Evolutionary conservation across 139 green algal genomes (phyloP), one percentile per base, ranked within the genome.

Genomic region (Medakamo hakoo): DNA sequence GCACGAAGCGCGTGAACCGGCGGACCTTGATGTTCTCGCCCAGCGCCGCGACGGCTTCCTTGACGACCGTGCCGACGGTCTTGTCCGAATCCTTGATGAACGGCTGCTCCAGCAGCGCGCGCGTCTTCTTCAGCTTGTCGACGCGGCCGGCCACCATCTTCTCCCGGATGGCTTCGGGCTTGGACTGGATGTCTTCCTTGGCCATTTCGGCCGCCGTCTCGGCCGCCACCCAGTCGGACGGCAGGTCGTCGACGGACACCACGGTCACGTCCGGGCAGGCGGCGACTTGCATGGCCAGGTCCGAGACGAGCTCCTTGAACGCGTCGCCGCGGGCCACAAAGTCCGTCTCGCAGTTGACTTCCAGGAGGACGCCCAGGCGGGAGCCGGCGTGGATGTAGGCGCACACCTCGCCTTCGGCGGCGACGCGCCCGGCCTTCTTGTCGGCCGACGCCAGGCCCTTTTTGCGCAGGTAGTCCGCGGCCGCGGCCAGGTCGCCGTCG

Each of bases 301-400:
- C 79, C 30, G 68, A 32, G 4, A 78, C 79, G 25, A 97, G 74
- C 56, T 77, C 63, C 63, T 89, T 79, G 82, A 97, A 97, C 63
- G 80, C 82, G 30, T 95, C 88, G n/a, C 71, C 78, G 2, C 84
- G 75, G 0, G 90, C 90, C 58, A 95, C 90, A 76, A 95, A 95
- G 77, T 97, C 90, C 2, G 90, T 95, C 80, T 95, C 90, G 71
- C 85, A 95, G 79, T 97, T 95, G n/a, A 95, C 73, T 80, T 97
- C 90, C 57, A 94, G 67, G 62, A 97, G 68, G 57, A 97, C 87
- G 55, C 88, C 90, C 62, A 95, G 73, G 55, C 84, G 81, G 58
- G 67, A 79, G 71, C 85, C 91, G 3, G 82, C 82, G 71, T 98
- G 92, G 76, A 99, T 94, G 84, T 98, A 99, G 23, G 71, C 78